Evolutionary conservation across 352 stramenopile genomes (phyloP).

Genomic region (Phytophthora uliginosa): DNA sequence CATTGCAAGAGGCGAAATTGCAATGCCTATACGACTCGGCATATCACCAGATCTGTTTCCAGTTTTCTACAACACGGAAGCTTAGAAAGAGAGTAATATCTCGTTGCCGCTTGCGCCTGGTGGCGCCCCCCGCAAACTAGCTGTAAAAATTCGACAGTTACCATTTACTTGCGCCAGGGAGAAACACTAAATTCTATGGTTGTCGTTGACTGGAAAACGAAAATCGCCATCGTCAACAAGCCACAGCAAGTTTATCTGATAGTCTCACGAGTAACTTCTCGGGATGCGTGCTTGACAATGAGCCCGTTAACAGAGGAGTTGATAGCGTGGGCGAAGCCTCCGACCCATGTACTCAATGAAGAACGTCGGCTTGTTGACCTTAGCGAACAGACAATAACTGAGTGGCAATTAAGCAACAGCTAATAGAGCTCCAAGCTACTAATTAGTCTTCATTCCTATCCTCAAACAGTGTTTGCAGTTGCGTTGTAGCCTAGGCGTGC

Average conservation of each 20-base stretch:
- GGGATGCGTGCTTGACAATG: not conserved
- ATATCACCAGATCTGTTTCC: not conserved
- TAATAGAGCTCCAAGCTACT: no score
- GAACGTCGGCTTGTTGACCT: not conserved
- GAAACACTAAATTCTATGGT: slow-evolving; percentile 1
- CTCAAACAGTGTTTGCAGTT: no score
- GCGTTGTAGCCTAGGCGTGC: no score
- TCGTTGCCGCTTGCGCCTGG: not conserved
- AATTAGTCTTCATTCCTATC: no score
- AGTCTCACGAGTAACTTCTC: slow-evolving; percentile 1
- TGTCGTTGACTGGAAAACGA: not conserved
- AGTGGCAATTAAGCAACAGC: no score
- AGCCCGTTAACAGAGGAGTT: not conserved
- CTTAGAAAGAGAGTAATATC: not conserved
- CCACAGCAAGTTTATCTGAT: slow-evolving; percentile 3
- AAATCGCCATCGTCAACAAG: not conserved
- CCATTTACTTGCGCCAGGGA: slow-evolving; percentile 2
- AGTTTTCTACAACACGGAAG: not conserved
- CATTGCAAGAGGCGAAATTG: not conserved
- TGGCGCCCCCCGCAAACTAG: not conserved
- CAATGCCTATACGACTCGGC: not conserved
- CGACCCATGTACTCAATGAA: not conserved
- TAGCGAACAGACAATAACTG: no score
- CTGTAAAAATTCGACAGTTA: not conserved
- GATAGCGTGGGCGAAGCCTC: not conserved